These are phyloP conservation scores for Candida montana DNA, from an alignment of 805 yeast species.

Conservation along the genomic window DNA sequence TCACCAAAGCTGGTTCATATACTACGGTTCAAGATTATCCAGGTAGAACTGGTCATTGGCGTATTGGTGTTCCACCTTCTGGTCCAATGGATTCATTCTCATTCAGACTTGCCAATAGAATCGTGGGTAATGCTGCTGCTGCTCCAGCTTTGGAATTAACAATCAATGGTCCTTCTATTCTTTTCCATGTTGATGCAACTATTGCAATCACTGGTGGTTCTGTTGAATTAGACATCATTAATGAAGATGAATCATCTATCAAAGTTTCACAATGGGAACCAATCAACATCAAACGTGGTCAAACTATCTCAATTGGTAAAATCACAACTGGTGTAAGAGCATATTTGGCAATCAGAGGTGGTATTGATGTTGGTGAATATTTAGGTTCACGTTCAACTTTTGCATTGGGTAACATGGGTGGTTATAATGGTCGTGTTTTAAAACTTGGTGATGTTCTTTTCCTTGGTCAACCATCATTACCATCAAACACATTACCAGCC, in stretches of 20 bases:
- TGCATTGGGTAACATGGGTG: slow-evolving; percentile 90
- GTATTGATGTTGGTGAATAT: slow-evolving; percentile 90
- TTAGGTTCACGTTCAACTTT: slow-evolving; percentile 95
- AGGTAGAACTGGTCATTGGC: slow-evolving; percentile 69
- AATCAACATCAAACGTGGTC: slow-evolving; percentile 64
- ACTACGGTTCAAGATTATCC: slow-evolving; percentile 96
- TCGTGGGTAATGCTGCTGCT: slow-evolving; percentile 77
- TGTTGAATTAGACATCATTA: slow-evolving; percentile 63
- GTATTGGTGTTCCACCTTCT: slow-evolving; percentile 91
- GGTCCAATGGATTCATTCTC: slow-evolving; percentile 97
- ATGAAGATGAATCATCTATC: too few relatives aligned
- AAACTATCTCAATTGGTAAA: slow-evolving; percentile 75
- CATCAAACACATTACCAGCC: slow-evolving; percentile 64
- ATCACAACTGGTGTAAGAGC: slow-evolving; percentile 80
- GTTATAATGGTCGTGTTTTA: slow-evolving; percentile 87
- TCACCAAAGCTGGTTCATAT: slow-evolving; percentile 85
- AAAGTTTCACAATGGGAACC: slow-evolving; percentile 67
- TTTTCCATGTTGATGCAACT: slow-evolving; percentile 76
- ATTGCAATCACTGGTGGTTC: slow-evolving; percentile 87
- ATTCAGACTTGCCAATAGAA: slow-evolving; percentile 81
- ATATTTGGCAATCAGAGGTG: slow-evolving; percentile 86
- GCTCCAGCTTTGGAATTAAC: slow-evolving; percentile 93
- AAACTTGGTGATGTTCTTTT: slow-evolving; percentile 90
- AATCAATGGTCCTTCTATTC: slow-evolving; percentile 75
- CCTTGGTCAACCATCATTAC: slow-evolving; percentile 69